Evolutionary conservation across 2,329 filamentous ascomycete species (phyloP), one percentile per base, ranked within the genome.

Genomic region (Chrysoporthe puriensis): DNA sequence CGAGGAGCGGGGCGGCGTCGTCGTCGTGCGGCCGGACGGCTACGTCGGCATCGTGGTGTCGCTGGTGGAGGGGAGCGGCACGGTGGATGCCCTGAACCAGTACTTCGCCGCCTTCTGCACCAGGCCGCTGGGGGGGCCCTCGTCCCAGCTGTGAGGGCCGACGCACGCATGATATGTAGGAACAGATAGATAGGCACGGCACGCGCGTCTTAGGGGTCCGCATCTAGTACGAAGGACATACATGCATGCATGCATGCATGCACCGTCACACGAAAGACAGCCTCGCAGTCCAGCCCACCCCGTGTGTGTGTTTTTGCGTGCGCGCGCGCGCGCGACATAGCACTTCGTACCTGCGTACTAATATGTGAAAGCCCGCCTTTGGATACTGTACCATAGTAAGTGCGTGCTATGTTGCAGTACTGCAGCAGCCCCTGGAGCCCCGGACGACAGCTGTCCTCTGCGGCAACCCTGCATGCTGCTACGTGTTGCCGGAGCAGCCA

Each of bases 11-110:
- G 93, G 93, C 13, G 93, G 91, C 66, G 86, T 97, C 1, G 90
- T 96, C 1, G 91, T 97, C 11, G 92, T 96, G 8, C 83, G 94
- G 57, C 94, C 94, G 0, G 94, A 97, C 77, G 93, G 93, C 8
- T 96, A 97, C 77, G 90, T 97, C 40, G 92, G 91, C 32, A 85
- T 92, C 70, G 91, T 94, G 4, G 86, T 91, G 13, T 84, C 84
- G 73, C 81, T 97, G 32, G 89, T 87, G 1, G 90, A 95, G 77
- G 94, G 94, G 0, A 87, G 80, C 67, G 92, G 88, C 18, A 97
- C 94, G 0, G 88, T 92, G 0, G 91, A 96, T 73, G 92, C 90
- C 18, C 80, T 97, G 73, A 92, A 97, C 75, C 84, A 86, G 71
- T 97, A 97, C 77, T 97, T 97, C 79, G 84, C 85, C 5, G 78